Conservation (phyloP, 495 filamentous ascomycete species). For the Hypoxylon rickii region DNA sequence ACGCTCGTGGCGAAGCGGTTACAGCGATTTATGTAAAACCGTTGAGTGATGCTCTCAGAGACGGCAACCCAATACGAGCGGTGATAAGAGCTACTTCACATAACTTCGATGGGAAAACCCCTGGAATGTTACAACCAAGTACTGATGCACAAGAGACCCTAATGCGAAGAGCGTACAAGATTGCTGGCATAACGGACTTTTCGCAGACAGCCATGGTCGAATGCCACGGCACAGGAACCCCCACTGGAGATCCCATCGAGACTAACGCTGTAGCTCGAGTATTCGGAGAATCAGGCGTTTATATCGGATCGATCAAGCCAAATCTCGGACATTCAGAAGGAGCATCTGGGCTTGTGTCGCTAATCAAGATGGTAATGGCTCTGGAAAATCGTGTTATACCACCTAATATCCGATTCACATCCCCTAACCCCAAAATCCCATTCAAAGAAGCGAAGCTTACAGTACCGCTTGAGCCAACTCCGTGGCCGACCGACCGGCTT, state of each 20-base stretch:
- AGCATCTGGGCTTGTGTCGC: conserved; percentile 48
- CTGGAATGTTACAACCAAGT: conserved; percentile 52
- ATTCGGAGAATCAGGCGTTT: conserved; percentile 40
- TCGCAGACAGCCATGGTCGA: conserved; percentile 44
- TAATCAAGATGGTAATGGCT: conserved; percentile 55
- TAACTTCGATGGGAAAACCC: conserved; percentile 49
- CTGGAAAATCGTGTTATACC: conserved; percentile 50
- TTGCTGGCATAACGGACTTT: conserved; percentile 48
- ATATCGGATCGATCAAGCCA: conserved; percentile 58
- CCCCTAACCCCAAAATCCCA: conserved; percentile 34
- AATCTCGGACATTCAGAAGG: conserved; percentile 59
- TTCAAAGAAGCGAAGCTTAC: conserved; percentile 24
- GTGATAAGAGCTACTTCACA: conserved; percentile 53
- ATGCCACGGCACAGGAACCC: conserved; percentile 43
- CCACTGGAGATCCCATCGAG: conserved; percentile 47
- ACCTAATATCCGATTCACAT: conserved; percentile 40
- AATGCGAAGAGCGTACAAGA: conserved; percentile 48
- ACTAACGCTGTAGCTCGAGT: conserved; percentile 37
- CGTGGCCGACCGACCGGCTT: conserved; percentile 26
- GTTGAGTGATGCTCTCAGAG: conserved; percentile 51
- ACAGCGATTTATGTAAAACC: conserved; percentile 51
- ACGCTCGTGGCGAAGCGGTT: conserved; percentile 44
- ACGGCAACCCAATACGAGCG: conserved; percentile 56
- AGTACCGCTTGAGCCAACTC: conserved; percentile 31
- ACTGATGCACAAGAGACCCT: conserved; percentile 51